Evolutionary conservation across 2,329 filamentous ascomycete species (phyloP), one percentile per base, ranked within the genome.

Genomic region (Xylaria sp.): DNA sequence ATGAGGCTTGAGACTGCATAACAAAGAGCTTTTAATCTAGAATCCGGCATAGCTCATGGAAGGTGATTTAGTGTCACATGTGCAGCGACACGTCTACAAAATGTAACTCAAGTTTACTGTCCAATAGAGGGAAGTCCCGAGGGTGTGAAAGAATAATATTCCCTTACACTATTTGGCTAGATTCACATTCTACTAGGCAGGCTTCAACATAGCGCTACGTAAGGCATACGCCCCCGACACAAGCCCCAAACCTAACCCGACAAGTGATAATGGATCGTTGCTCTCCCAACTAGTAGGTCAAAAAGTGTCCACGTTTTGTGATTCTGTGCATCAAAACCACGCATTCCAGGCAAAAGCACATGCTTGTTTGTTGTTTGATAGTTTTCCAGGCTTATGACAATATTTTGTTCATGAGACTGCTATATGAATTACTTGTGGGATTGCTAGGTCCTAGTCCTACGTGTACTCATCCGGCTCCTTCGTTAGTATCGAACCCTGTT

Each of bases 401-500:
- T 45, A 23, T 45, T 45, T 12, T 1, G n/a, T 28, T 25, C 30
- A 5, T 8, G 23, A 25, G 2, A 39, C 18, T 23, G 9, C 34
- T 28, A 15, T 43, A 30, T 23, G 4, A 8, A 32, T 2, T 20
- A 53, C 2, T 10, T n/a, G 52, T 8, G 1, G 13, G 25, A 4
- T 1, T 30, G 0, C 43, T 34, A 36, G 23, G 9, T n/a, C 12
- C 39, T 50, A 66, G 10, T 66, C 58, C 13, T 25, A 66, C 5
- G 18, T 28, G 36, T 60, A 63, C 12, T 52, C 59, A 4, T 61
- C 60, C 5, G 63, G 67, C 41, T 69, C 64, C n/a, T 63, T 60
- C 5, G 60, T 57, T 50, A 67, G 58, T 43, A 69, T 67, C 10
- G 67, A 64, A 4, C 61, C 60, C 39, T 8, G 61, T 48, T 52